Conservation (phyloP, 306 rosid species). For the Cyclanthera cordifolia region DNA sequence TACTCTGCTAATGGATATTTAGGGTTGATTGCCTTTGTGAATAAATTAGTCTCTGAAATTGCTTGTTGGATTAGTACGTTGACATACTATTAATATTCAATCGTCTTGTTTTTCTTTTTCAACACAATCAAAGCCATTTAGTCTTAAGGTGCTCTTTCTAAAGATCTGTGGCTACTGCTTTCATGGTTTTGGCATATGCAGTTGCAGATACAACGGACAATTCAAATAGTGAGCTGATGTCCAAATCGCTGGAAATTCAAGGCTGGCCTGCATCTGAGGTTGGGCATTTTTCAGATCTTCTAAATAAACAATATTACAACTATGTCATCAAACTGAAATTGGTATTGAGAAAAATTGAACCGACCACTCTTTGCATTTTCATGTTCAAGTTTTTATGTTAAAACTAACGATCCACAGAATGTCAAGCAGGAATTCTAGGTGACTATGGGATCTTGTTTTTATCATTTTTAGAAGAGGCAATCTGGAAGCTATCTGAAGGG, state of each 20-base stretch:
- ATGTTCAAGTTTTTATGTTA: not conserved
- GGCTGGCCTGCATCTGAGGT: constrained; percentile 47
- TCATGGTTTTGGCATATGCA: constrained; percentile 25
- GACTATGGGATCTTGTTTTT: not conserved
- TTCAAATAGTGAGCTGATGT: constrained; percentile 37
- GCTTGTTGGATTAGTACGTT: not conserved
- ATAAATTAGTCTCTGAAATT: not conserved
- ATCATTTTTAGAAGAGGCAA: not conserved
- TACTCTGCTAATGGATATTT: not conserved
- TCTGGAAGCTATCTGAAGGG: not conserved
- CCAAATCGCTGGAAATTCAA: constrained; percentile 29
- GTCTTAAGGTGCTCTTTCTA: not conserved
- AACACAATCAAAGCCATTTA: not conserved
- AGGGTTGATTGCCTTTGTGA: not conserved
- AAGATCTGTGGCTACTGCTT: not conserved
- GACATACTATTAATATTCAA: not conserved
- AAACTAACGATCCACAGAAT: not conserved
- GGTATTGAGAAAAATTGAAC: not conserved
- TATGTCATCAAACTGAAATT: not conserved
- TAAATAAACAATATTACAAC: not conserved
- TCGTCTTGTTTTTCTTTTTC: not conserved
- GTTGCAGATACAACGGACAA: constrained; percentile 32
- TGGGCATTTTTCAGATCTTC: constrained; percentile 22
- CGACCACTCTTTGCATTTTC: not conserved
- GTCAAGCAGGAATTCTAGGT: not conserved